Base-by-base conservation (phyloP, 2,329 filamentous ascomycete species). In the Ceratocystis papillata region DNA sequence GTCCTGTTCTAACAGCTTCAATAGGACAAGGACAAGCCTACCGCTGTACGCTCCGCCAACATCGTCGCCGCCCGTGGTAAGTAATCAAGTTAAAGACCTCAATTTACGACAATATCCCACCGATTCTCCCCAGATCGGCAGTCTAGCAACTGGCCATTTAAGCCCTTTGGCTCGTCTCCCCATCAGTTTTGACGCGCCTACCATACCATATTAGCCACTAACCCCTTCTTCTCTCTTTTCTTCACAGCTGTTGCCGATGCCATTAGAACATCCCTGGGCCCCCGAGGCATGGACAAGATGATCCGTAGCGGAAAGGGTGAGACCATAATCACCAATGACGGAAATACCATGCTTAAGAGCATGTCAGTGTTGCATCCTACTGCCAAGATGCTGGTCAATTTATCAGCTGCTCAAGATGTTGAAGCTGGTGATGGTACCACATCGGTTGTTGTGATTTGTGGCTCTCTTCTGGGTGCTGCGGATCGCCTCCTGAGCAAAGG, bases 281-380 rank as follows among this genome's bases (percentile, higher is more conserved):
- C 94, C 70, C 87, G 94, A 77, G 94, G 94, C 75, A 96, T 96
- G 92, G 92, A 96, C 80, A 96, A 96, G 82, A 96, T 96, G 92
- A 97, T 99, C 73, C 89, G 95, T 81, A 95, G 88, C 68, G 89
- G 91, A 75, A 96, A 90, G 79, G 94, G 93, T 79, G 90, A 96
- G 77, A 96, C 92, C 67, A 94, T 97, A 76, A 99, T 99, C 79
- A 99, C 94, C 74, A 99, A 99, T 81, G 94, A 99, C 78, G 94
- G 94, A 76, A 96, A 95, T 80, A 99, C 94, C 67, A 99, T 99
- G 93, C 80, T 99, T 74, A 96, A 89, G 80, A 93, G 93, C 81
- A 97, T 99, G 94, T 89, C 90, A 70, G 94, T 99, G 71, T 91
- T 99, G 88, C 94, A 99, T 75, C 94, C 94, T n/a, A 96, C 95